A percentile compares a stretch with the other conserved stretches of the same genome.
Evolutionary conservation across 2,329 filamentous ascomycete genomes (phyloP).

Genomic region (Periconia digitata): DNA sequence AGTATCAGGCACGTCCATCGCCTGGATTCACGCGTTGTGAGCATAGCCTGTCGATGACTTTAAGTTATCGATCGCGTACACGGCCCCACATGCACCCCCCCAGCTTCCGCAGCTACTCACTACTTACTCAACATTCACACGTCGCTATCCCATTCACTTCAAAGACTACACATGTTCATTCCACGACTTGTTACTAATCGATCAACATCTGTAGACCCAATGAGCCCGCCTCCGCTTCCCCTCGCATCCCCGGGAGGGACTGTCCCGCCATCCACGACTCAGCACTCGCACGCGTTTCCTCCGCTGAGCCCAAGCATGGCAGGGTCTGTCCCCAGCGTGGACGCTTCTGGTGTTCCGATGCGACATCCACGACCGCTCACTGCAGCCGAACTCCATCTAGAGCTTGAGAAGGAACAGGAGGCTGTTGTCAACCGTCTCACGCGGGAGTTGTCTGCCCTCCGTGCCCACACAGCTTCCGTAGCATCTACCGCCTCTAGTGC

Average conservation of each 20-base stretch:
- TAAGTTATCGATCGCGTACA: not conserved
- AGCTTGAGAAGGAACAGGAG: slow-evolving; percentile 94
- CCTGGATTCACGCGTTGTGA: not conserved
- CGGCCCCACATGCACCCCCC: not conserved
- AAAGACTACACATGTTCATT: not conserved
- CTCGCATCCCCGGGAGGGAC: slow-evolving; percentile 40
- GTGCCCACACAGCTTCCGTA: slow-evolving; percentile 66
- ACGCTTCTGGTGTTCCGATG: slow-evolving; percentile 63
- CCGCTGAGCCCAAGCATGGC: slow-evolving; percentile 38
- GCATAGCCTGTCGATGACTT: not conserved
- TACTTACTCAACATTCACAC: not conserved
- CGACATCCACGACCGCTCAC: slow-evolving; percentile 87
- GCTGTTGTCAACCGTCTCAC: slow-evolving; percentile 92
- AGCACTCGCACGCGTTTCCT: slow-evolving; percentile 35
- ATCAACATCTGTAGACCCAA: slow-evolving; percentile 48
- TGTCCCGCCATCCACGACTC: slow-evolving; percentile 21
- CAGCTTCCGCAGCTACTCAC: not conserved
- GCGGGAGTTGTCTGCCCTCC: slow-evolving; percentile 82
- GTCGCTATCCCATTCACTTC: not conserved
- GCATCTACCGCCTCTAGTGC: slow-evolving; percentile 61
- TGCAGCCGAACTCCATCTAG: slow-evolving; percentile 81
- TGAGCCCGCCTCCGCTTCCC: slow-evolving; percentile 50
- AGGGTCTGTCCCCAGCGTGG: slow-evolving; percentile 26
- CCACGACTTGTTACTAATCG: not conserved
- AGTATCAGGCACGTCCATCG: slow-evolving; percentile 1